These are phyloP conservation scores for Eimeria sp. DNA, from an alignment of 169 alveolate species.

Conservation along the genomic window DNA sequence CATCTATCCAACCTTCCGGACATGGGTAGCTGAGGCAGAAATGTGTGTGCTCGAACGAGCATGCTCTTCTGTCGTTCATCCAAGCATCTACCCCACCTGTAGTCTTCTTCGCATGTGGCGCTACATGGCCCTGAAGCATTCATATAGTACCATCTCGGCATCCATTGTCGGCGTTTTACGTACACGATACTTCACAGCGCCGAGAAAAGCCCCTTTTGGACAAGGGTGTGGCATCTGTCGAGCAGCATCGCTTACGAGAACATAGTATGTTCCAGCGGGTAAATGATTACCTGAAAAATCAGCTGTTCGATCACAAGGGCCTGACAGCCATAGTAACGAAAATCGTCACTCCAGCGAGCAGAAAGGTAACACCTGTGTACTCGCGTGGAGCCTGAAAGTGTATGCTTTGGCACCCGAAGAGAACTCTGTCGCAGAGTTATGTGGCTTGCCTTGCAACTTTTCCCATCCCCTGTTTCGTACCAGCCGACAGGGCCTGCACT, in stretches of 20 bases:
- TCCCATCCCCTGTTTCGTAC: conserved; percentile 70
- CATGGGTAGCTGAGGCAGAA: conserved; percentile 10
- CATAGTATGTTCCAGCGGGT: neutral
- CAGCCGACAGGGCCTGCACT: conserved; percentile 57
- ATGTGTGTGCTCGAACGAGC: neutral
- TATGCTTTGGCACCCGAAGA: neutral
- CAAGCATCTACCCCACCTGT: neutral
- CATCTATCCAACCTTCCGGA: conserved; percentile 64
- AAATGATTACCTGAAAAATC: conserved; percentile 27
- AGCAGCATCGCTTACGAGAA: neutral
- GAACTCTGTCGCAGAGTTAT: neutral
- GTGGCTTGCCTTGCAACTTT: conserved; percentile 62
- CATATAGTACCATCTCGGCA: neutral
- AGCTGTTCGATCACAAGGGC: conserved; percentile 53
- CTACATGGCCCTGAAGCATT: conserved; percentile 61
- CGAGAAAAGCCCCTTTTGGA: conserved; percentile 47
- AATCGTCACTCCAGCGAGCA: neutral
- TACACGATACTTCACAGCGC: conserved; percentile 64
- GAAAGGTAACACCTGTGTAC: conserved; percentile 33
- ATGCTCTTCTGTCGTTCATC: neutral
- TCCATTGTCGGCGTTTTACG: neutral
- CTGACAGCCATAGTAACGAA: conserved; percentile 4
- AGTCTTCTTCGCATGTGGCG: conserved; percentile 45
- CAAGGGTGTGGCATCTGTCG: conserved; percentile 43
- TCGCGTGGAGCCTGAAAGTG: conserved; percentile 25